Evolutionary conservation across 75 land plant species (phyloP).

Genomic region (Pseudotsuga menziesii): DNA sequence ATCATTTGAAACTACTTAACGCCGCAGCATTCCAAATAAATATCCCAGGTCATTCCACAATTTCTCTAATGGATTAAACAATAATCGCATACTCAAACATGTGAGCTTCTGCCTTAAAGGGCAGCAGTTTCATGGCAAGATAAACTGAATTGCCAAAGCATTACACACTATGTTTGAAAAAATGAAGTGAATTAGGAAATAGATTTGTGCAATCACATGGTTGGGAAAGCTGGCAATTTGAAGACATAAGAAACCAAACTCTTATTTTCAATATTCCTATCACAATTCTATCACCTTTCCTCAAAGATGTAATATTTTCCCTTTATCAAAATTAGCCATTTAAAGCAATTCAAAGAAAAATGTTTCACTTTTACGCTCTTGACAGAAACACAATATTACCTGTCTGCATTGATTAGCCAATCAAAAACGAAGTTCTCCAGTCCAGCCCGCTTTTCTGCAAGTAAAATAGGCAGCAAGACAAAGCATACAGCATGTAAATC

Average conservation of each 20-base stretch:
- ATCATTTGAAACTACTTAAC: no score
- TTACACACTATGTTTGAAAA: no score
- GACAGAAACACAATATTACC: conserved; percentile 31
- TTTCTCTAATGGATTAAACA: no score
- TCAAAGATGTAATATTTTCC: not conserved
- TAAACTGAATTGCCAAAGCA: no score
- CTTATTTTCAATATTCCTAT: not conserved
- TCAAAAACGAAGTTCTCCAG: conserved; percentile 97
- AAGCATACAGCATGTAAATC: not conserved
- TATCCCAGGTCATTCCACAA: no score
- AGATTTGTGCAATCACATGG: no score
- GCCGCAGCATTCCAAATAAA: no score
- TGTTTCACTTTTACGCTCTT: not conserved
- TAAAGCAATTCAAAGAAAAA: not conserved
- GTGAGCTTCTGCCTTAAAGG: no score
- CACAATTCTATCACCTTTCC: not conserved
- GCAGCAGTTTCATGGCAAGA: no score
- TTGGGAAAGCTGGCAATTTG: no score
- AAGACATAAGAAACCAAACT: not conserved
- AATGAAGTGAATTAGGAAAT: no score
- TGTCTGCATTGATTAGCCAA: conserved; percentile 99
- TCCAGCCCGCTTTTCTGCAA: conserved; percentile 88
- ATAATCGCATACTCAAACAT: no score
- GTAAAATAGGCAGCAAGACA: not conserved
- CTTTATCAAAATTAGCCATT: not conserved